These are phyloP conservation scores for Arthrobotrys conoides DNA, from an alignment of 2,329 filamentous ascomycete species.

Conservation along the genomic window DNA sequence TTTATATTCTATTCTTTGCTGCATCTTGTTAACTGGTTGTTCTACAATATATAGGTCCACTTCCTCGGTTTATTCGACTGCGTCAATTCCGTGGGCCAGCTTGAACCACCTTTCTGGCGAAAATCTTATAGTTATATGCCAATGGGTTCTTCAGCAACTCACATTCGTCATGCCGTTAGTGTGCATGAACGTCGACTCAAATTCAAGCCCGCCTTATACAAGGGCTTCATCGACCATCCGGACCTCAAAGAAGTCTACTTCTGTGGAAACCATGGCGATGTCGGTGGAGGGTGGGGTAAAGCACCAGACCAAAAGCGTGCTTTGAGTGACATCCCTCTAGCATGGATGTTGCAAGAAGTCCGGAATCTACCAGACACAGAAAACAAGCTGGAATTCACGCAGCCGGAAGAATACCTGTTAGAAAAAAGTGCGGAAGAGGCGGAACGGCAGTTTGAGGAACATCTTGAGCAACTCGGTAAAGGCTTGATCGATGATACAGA, in stretches of 20 bases:
- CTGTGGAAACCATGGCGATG: slow-evolving; percentile 71
- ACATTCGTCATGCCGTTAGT: slow-evolving; percentile 72
- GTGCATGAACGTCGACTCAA: slow-evolving; percentile 73
- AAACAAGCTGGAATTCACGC: slow-evolving; percentile 57
- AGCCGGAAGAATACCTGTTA: slow-evolving; percentile 46
- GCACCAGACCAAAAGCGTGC: slow-evolving; percentile 64
- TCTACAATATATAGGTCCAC: slow-evolving; percentile 66
- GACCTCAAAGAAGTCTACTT: slow-evolving; percentile 72
- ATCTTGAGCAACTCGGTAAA: slow-evolving; percentile 44
- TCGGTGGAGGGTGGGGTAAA: slow-evolving; percentile 72
- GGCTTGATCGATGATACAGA: slow-evolving; percentile 53
- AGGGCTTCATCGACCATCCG: slow-evolving; percentile 64
- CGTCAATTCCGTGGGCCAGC: slow-evolving; percentile 70
- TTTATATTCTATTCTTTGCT: background rate
- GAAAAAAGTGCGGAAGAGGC: slow-evolving; percentile 35
- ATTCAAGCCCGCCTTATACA: slow-evolving; percentile 71
- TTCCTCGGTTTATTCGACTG: slow-evolving; percentile 74
- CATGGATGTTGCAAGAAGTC: slow-evolving; percentile 72
- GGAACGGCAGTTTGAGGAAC: slow-evolving; percentile 51
- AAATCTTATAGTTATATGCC: slow-evolving; percentile 68
- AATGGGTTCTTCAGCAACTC: slow-evolving; percentile 68
- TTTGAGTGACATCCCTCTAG: slow-evolving; percentile 71
- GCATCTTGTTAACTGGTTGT: background rate
- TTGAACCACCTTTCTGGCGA: slow-evolving; percentile 66
- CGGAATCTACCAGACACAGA: slow-evolving; percentile 62